Percentiles rank a stretch among this genome's conserved stretches.
Conservation (phyloP, 2,329 filamentous ascomycete species). For the Ophiocordyceps camponoti-rufipedis region DNA sequence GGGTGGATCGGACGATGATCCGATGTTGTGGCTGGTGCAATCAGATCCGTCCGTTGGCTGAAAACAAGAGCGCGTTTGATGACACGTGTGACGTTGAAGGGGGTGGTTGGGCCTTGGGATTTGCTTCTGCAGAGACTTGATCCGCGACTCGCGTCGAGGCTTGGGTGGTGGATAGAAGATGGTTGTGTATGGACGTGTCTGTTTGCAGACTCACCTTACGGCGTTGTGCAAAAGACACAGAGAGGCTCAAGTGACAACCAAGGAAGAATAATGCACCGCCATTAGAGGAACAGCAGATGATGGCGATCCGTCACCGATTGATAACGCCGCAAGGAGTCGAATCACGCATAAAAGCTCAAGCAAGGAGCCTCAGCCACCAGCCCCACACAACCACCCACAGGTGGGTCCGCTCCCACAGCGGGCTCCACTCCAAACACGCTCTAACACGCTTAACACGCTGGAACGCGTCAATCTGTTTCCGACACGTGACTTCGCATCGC, state of each 20-base stretch:
- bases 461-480: constrained; percentile 11
- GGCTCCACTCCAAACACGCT: too few relatives aligned
- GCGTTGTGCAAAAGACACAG: too few relatives aligned
- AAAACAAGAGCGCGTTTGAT: neutral
- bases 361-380: neutral
- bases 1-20: neutral
- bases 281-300: too few relatives aligned
- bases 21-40: neutral
- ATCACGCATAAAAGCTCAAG: neutral
- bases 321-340: neutral
- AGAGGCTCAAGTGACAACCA: too few relatives aligned
- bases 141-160: too few relatives aligned
- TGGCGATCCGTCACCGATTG: neutral
- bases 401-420: too few relatives aligned
- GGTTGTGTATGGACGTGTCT: too few relatives aligned
- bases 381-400: neutral
- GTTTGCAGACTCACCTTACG: too few relatives aligned
- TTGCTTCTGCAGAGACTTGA: neutral
- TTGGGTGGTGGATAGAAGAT: too few relatives aligned
- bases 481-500: constrained; percentile 19
- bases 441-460: constrained; percentile 1
- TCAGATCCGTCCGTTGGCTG: neutral
- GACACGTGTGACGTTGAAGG: neutral
- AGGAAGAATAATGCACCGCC: too few relatives aligned
- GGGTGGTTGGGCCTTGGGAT: neutral